phyloP scores from a whole-genome alignment of 352 stramenopile genomes.

The Globisporangium emineosum region DNA sequence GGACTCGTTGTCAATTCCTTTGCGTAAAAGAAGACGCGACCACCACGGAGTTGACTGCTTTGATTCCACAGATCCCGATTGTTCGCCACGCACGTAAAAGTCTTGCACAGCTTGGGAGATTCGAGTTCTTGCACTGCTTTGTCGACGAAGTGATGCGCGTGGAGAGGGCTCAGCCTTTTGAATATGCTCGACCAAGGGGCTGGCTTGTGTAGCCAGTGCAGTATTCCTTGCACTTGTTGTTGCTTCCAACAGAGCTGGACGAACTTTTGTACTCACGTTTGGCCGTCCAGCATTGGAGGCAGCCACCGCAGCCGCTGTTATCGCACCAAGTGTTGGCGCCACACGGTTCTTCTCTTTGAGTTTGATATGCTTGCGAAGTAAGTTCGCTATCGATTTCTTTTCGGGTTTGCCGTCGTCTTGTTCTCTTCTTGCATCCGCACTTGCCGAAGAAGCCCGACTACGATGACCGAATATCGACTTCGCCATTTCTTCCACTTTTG shows the following conservation, averaged over 20 bases:
- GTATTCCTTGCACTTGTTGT: background rate
- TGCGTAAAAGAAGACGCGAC: constrained; percentile 31
- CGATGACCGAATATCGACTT: constrained; percentile 26
- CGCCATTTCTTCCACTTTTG: constrained; percentile 46
- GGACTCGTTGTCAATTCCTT: constrained; percentile 41
- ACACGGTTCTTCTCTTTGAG: constrained; percentile 33
- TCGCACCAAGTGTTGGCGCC: constrained; percentile 16
- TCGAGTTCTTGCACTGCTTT: background rate
- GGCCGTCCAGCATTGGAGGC: background rate
- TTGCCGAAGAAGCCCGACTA: background rate
- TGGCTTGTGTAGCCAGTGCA: background rate
- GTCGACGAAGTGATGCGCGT: background rate
- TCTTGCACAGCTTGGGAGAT: constrained; percentile 15
- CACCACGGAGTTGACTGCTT: constrained; percentile 22
- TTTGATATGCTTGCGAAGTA: constrained; percentile 53
- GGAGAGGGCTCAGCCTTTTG: background rate
- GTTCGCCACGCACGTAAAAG: constrained; percentile 24
- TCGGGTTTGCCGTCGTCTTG: constrained; percentile 7
- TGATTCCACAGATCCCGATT: background rate
- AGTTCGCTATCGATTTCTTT: constrained; percentile 40
- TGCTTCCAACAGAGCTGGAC: background rate
- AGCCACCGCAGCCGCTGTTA: constrained; percentile 2
- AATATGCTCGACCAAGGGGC: constrained; percentile 2
- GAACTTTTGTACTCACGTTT: background rate
- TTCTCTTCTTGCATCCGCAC: background rate